phyloP scores from a whole-genome alignment of 2,329 filamentous ascomycete genomes.

The Bipolaris gigantea region DNA sequence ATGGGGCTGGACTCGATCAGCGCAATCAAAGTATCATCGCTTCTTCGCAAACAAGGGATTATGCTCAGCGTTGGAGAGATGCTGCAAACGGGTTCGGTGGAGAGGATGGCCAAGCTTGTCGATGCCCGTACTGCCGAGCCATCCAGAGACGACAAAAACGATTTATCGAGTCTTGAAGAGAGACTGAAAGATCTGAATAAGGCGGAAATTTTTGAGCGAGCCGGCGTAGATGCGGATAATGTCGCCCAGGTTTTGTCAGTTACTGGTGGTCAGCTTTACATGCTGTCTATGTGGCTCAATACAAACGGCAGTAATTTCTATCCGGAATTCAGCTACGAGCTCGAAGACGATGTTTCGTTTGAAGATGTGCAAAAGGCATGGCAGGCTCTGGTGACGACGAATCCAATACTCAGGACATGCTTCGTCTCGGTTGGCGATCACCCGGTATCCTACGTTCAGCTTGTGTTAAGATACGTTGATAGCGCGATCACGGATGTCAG shows the following conservation, averaged over 20 bases:
- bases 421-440: conserved; percentile 59
- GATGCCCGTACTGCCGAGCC: conserved; percentile 14
- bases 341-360: conserved; percentile 48
- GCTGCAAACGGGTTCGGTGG: conserved; percentile 65
- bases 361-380: conserved; percentile 61
- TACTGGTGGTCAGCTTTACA: conserved; percentile 77
- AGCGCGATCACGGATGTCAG: conserved; percentile 39
- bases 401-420: conserved; percentile 69
- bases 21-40: conserved; percentile 77
- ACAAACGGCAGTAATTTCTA: conserved; percentile 70
- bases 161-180: conserved; percentile 5
- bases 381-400: conserved; percentile 57
- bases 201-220: conserved; percentile 42
- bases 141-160: conserved; percentile 1
- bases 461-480: conserved; percentile 53
- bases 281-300: conserved; percentile 76
- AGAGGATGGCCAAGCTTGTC: conserved; percentile 60
- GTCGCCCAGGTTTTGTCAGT: conserved; percentile 67
- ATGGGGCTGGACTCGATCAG: conserved; percentile 90
- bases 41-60: conserved; percentile 67
- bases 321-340: conserved; percentile 67
- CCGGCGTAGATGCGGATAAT: conserved; percentile 49
- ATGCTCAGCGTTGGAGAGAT: conserved; percentile 70
- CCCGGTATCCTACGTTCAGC: conserved; percentile 63
- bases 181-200: conserved; percentile 48